phyloP scores from a whole-genome alignment of 192 early-diverging fungal genomes.

The Coemansia sp. region DNA sequence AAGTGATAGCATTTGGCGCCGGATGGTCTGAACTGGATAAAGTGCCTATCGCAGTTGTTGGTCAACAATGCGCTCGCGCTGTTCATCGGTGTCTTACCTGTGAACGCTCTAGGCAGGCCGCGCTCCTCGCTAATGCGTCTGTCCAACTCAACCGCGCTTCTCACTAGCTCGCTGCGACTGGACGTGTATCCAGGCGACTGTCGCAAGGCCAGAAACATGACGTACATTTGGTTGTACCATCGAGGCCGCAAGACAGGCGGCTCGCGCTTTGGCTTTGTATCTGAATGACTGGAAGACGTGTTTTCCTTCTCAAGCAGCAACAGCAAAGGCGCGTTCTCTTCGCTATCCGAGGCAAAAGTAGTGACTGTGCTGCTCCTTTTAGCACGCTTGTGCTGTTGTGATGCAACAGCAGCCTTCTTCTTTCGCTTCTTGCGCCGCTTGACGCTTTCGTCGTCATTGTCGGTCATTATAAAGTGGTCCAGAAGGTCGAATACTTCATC shows the following conservation, averaged over 20 bases:
- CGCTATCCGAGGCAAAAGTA: not conserved
- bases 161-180: conserved; percentile 70
- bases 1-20: conserved; percentile 71
- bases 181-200: conserved; percentile 65
- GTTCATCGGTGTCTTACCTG: conserved; percentile 83
- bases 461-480: conserved; percentile 38
- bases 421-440: conserved; percentile 13
- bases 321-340: not conserved
- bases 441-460: not conserved
- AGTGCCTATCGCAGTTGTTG: conserved; percentile 73
- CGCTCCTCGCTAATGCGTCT: conserved; percentile 68
- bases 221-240: conserved; percentile 89
- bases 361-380: conserved; percentile 5
- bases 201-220: conserved; percentile 77
- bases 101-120: conserved; percentile 76
- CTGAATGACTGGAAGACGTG: not conserved
- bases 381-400: conserved; percentile 12
- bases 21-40: conserved; percentile 66
- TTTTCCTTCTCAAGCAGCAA: not conserved
- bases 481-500: conserved; percentile 48
- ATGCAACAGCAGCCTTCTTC: not conserved
- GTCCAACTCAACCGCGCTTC: conserved; percentile 73
- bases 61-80: conserved; percentile 74
- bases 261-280: not conserved
- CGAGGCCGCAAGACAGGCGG: conserved; percentile 54